Evolutionary conservation across 2,329 filamentous ascomycete genomes (phyloP), one percentile per base, ranked within the genome.

Genomic region (Epichloe scottii): DNA sequence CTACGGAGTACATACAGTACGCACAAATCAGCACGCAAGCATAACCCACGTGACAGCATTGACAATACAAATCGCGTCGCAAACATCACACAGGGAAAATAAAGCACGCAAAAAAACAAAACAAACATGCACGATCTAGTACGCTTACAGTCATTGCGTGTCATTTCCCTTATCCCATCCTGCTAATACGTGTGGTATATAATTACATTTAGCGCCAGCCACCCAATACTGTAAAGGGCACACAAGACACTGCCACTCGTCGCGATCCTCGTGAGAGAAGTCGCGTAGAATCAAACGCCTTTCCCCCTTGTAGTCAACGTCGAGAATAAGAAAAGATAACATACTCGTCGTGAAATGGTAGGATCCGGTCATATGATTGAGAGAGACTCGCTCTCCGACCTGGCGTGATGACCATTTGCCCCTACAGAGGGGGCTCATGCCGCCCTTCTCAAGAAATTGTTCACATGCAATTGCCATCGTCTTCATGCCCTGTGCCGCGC

Each of bases 401-500:
- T 45, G 52, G 46, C 40, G 51, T 41, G 48, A 48, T 19, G 40
- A 19, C 17, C 37, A 5, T 34, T 17, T 30, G 30, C 26, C 17
- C 30, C 40, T 5, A 15, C 34, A 26, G 5, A 23, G 35, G 40
- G 45, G 47, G 19, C 45, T 40, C 14, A 35, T 34, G 34, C 42
- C 41, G 40, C 35, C n/a, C 23, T 45, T 43, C 15, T 33, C 34
- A 49, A 48, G 48, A 49, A 38, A 26, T 19, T 38, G 8, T 45
- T 26, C 51, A 53, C 49, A 53, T 46, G 53, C 47, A 50, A 51
- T 49, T 49, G 49, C 47, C 48, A 49, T 50, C 35, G 46, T 46
- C 54, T 51, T 50, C 52, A 53, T 53, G 51, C 51, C 53, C 54
- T 51, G 56, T 52, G 55, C 57, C 43, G 26, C 43, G 40, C 47